Conservation (phyloP, 495 filamentous ascomycete genomes). For the Neurospora cerealis region DNA sequence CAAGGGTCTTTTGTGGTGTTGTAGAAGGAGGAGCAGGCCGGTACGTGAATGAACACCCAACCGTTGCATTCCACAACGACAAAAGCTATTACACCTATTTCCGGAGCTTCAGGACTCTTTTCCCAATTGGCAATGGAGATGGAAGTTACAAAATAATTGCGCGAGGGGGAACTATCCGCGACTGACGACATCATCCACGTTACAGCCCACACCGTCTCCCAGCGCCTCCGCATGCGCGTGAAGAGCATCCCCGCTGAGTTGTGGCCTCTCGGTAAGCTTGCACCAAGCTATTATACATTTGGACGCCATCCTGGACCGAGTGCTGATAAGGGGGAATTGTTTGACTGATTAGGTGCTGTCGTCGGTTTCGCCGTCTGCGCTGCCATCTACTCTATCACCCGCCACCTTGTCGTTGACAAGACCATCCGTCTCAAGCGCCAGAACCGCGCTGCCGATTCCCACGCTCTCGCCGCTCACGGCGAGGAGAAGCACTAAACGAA, state of each 20-base stretch:
- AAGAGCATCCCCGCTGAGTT: constrained; percentile 89
- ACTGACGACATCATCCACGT: constrained; percentile 13
- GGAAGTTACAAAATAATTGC: background rate
- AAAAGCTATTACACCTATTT: constrained; percentile 5
- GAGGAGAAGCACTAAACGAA: constrained; percentile 23
- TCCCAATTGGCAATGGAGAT: background rate
- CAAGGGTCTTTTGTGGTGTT: constrained; percentile 20
- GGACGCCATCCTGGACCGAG: background rate
- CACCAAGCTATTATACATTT: background rate
- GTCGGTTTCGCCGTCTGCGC: constrained; percentile 56
- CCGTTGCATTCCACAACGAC: background rate
- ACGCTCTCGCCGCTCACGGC: constrained; percentile 14
- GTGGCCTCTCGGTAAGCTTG: constrained; percentile 77
- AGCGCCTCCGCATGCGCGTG: constrained; percentile 69
- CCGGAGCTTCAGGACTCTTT: background rate
- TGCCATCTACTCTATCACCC: constrained; percentile 66
- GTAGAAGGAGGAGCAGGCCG: constrained; percentile 75
- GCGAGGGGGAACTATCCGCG: background rate
- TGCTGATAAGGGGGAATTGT: constrained; percentile 4
- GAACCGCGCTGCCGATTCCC: constrained; percentile 32
- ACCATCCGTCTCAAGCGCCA: constrained; percentile 68
- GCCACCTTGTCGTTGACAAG: constrained; percentile 83
- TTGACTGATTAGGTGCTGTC: constrained; percentile 57
- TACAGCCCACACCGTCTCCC: constrained; percentile 91
- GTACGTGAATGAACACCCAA: constrained; percentile 45